Base-by-base conservation (phyloP, 2,329 filamentous ascomycete genomes). In the Cadophora gregata region DNA sequence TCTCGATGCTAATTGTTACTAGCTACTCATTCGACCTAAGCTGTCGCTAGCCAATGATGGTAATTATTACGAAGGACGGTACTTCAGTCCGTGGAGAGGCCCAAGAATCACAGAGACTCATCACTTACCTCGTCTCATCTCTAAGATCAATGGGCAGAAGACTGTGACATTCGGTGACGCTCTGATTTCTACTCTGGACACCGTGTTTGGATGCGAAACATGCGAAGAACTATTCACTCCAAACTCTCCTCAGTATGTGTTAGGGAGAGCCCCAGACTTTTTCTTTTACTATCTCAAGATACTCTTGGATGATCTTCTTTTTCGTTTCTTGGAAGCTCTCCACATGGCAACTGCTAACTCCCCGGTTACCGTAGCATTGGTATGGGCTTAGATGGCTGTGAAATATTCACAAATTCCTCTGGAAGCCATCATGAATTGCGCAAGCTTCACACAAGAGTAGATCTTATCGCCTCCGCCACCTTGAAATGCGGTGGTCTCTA, bases 21-120 rank as follows among this genome's bases (percentile, higher is more conserved):
- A 10, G 14, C 31, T 93, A 24, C 81, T 89, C 67, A 89, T 94
- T 64, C 82, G 90, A 9, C 90, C 90, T 0, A 93, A 93, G 78
- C 82, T 91, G 70, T 88, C 82, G 74, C 83, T 93, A 4, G 89
- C 89, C 62, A 90, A 90, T 68, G 88, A 92, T 76, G 90, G 90
- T 4, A 90, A 87, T 70, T 88, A 86, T 74, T 78, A 85, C 29
- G 87, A 89, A 74, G 83, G 84, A 79, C 78, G 86, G 12, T 83
- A 87, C 76, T 91, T 91, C 73, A 87, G 84, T 19, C 0, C 88
- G 0, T 91, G 89, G 88, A 80, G 83, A 55, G 80, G 29, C 10
- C 21, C 24, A 29, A 29, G 36, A 10, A 19, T 42, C 9, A 8
- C 21, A 10, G 61, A 63, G n/a, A 9, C 47, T n/a, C 56, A 29